Percentiles rank a stretch among this genome's conserved stretches.
These are phyloP conservation scores for Entrophospora sp. DNA, from an alignment of 192 early-diverging fungal species.

Conservation along the genomic window DNA sequence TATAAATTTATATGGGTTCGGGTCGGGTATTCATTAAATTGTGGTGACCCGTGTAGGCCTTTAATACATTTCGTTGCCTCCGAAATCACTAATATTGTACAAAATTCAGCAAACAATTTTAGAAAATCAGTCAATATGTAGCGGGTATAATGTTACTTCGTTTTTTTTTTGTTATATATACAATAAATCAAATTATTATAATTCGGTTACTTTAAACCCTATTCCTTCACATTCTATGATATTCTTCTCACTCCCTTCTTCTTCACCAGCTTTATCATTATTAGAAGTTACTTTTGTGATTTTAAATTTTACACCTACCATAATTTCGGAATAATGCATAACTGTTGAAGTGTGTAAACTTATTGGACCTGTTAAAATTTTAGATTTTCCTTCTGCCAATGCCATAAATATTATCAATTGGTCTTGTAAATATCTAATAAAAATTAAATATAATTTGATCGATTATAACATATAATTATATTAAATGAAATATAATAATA, in stretches of 20 bases:
- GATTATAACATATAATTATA: not conserved
- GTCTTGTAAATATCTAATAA: constrained; percentile 28
- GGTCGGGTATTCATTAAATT: too few species aligned
- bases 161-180: too few species aligned
- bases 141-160: too few species aligned
- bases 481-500: not conserved
- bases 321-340: constrained; percentile 24
- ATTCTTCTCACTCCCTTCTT: not conserved
- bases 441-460: not conserved
- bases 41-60: too few species aligned
- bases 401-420: constrained; percentile 39
- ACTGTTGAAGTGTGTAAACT: constrained; percentile 30
- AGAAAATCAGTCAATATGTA: too few species aligned
- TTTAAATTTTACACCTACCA: constrained; percentile 25
- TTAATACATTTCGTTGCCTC: too few species aligned
- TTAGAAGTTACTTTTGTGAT: not conserved
- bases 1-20: too few species aligned
- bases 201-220: too few species aligned
- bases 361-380: constrained; percentile 26
- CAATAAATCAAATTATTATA: too few species aligned
- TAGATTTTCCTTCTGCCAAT: constrained; percentile 28
- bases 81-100: too few species aligned
- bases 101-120: too few species aligned
- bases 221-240: constrained; percentile 20
- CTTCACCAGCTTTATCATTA: not conserved